These are phyloP conservation scores for Hygrocybe coccinea DNA, from an alignment of 768 basidiomycete species.

Conservation along the genomic window DNA sequence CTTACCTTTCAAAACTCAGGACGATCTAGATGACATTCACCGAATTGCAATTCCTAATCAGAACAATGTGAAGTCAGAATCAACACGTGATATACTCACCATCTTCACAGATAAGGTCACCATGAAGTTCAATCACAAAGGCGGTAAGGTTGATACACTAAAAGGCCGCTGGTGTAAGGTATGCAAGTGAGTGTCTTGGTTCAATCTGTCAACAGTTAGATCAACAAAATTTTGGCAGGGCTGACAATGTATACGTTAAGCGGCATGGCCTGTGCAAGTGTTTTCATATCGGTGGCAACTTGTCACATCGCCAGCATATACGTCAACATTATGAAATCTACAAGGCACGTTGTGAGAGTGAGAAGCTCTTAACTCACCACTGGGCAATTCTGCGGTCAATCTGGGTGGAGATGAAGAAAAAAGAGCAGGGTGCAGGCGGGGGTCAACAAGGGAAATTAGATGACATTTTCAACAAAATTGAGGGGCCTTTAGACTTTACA, in stretches of 20 bases:
- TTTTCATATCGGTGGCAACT: constrained; percentile 14
- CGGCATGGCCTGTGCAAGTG: constrained; percentile 3
- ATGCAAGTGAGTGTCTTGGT: constrained; percentile 9
- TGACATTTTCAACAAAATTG: background rate
- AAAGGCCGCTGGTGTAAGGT: constrained; percentile 8
- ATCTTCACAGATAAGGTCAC: constrained; percentile 1
- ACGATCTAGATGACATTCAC: background rate
- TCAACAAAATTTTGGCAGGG: background rate
- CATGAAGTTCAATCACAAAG: background rate
- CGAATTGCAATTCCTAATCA: background rate
- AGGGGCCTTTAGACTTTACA: constrained; percentile 10
- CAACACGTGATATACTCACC: background rate
- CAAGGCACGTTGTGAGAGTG: constrained; percentile 4
- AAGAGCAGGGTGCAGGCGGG: background rate
- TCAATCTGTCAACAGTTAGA: background rate
- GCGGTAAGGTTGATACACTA: background rate
- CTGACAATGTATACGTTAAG: background rate
- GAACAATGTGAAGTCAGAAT: background rate
- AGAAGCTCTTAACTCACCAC: constrained; percentile 2
- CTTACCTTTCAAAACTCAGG: background rate
- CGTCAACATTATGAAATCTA: constrained; percentile 14
- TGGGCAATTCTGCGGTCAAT: constrained; percentile 3
- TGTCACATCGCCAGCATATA: constrained; percentile 11
- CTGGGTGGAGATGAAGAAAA: background rate
- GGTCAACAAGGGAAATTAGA: background rate